These are phyloP conservation scores for Polyplosphaeria fusca DNA, from an alignment of 495 filamentous ascomycete species.

Conservation along the genomic window DNA sequence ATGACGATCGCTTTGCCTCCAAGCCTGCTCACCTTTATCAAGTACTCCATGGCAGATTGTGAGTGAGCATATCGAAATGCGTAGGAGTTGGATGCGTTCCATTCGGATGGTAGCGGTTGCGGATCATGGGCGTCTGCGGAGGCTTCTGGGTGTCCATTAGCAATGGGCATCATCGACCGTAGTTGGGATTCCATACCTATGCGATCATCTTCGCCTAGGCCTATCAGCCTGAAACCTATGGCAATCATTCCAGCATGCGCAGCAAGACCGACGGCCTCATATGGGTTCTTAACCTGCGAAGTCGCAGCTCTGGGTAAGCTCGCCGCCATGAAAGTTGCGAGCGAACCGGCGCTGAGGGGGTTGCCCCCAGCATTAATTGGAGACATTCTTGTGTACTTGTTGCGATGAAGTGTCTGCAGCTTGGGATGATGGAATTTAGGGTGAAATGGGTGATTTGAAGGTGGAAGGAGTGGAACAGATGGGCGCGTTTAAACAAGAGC, in stretches of 20 bases:
- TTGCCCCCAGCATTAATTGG: constrained; percentile 30
- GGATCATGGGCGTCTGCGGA: constrained; percentile 46
- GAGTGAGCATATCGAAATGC: constrained; percentile 84
- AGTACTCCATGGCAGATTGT: constrained; percentile 83
- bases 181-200: constrained; percentile 49
- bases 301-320: constrained; percentile 51
- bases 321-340: constrained; percentile 51
- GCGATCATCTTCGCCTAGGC: constrained; percentile 75
- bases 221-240: constrained; percentile 76
- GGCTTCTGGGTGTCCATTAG: constrained; percentile 41
- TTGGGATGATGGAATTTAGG: background rate
- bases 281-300: constrained; percentile 66
- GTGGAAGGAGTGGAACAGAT: background rate
- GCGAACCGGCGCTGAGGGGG: constrained; percentile 38
- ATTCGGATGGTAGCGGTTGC: constrained; percentile 65
- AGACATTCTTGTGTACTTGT: no score
- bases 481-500: background rate
- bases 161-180: background rate
- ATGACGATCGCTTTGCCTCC: constrained; percentile 80
- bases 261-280: constrained; percentile 83
- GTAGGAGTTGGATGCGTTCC: constrained; percentile 70
- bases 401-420: no score
- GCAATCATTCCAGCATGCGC: constrained; percentile 78
- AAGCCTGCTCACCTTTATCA: constrained; percentile 77
- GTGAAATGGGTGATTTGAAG: background rate